Base-by-base conservation (phyloP, 2,329 filamentous ascomycete genomes). In the Verticillium zaregamsianum region DNA sequence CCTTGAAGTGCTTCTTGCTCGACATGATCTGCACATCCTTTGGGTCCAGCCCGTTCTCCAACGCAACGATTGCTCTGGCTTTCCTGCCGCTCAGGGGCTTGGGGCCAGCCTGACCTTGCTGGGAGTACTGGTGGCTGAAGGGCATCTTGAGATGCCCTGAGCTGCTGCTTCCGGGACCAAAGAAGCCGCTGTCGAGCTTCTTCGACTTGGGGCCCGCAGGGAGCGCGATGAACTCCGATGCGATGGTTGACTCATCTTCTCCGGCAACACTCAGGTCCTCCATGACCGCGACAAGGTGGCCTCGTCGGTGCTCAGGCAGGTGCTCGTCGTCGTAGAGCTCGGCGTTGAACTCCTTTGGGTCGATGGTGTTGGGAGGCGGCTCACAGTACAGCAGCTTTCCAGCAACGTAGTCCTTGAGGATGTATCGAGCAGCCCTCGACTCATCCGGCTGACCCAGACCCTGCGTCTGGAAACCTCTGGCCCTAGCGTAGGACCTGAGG, bases 321-420 rank as follows among this genome's bases (percentile, higher is more conserved):
- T 97, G 91, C 0, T 83, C 81, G 55, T 90, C 81, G 70, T 96
- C 90, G 76, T 98, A 98, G 5, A 98, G 86, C 63, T 96, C 93
- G 58, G 82, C 80, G 77, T 99, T 99, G 82, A 98, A 99, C 60
- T 89, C 86, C 57, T 79, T 78, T 0, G 86, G 80, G 68, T 97
- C 90, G 45, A 90, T 86, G 33, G 88, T 84, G 5, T 79, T 79
- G 0, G 93, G 93, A 0, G 95, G 95, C 5, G 95, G 93, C 69
- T 94, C 89, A 67, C 93, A 95, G 79, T 90, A 98, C 6, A 98
- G 84, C 0, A 99, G 85, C 78, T 97, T 98, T 65, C 95, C 95
- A 73, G 90, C 96, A 68, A 99, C 95, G 71, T 98, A 99, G 78
- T 99, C 95, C 74, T 99, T 99, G 31, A 99, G 84, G 17, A 99